Conservation (phyloP, 306 rosid genomes). For the Ammopiptanthus mongolicus region DNA sequence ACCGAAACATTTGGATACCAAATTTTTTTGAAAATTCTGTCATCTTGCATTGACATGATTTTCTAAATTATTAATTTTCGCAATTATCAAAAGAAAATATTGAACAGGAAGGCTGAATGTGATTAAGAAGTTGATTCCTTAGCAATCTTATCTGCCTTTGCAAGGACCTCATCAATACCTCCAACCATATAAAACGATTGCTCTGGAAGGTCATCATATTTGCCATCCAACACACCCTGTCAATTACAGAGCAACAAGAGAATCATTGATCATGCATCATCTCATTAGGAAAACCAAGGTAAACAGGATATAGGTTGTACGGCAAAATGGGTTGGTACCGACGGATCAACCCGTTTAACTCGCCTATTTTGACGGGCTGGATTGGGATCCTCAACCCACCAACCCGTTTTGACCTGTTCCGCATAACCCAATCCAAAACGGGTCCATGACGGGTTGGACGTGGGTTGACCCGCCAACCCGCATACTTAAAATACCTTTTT, state of each 20-base stretch:
- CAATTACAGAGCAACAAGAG: background rate
- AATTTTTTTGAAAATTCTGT: slow-evolving; percentile 56
- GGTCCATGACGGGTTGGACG: too few species aligned
- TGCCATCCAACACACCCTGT: slow-evolving; percentile 97
- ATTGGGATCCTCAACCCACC: background rate
- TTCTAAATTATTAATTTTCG: slow-evolving; percentile 69
- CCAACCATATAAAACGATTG: slow-evolving; percentile 99
- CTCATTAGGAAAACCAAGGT: background rate
- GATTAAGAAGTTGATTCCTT: slow-evolving; percentile 68
- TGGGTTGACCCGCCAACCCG: too few species aligned
- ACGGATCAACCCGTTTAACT: too few species aligned
- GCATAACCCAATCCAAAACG: too few species aligned
- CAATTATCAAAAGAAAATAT: slow-evolving; percentile 38
- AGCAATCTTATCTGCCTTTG: slow-evolving; percentile 96
- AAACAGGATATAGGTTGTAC: background rate
- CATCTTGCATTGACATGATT: slow-evolving; percentile 60
- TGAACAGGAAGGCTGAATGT: background rate
- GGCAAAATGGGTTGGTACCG: too few species aligned
- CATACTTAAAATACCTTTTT: too few species aligned
- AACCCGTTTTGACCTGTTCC: background rate
- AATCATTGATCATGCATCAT: background rate
- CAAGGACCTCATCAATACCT: slow-evolving; percentile 92
- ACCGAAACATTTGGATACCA: slow-evolving; percentile 35
- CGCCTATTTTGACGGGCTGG: too few species aligned
- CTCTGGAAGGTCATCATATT: slow-evolving; percentile 86